Percentiles rank a stretch among this genome's conserved stretches.
These are phyloP conservation scores for Fusarium scirpi DNA, from an alignment of 2,329 filamentous ascomycete species.

Conservation along the genomic window DNA sequence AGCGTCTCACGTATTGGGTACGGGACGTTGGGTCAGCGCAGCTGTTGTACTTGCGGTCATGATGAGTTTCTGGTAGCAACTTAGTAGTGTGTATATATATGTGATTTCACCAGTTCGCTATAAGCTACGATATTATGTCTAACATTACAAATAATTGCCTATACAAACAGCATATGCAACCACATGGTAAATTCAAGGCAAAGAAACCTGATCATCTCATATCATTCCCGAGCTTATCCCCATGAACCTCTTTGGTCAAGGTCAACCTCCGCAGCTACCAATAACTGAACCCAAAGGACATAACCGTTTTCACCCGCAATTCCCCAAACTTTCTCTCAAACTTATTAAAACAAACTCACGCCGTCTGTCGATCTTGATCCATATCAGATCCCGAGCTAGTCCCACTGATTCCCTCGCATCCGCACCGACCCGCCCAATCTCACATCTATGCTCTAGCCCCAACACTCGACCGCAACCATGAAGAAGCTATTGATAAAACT, in stretches of 20 bases:
- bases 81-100: not conserved
- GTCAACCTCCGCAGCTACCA: not conserved
- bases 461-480: not conserved
- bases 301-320: slow-evolving; percentile 12
- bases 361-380: slow-evolving; percentile 9
- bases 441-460: slow-evolving; percentile 5
- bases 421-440: slow-evolving; percentile 17
- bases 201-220: not conserved
- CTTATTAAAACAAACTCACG: slow-evolving; percentile 10
- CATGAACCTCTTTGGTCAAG: not conserved
- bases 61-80: not conserved
- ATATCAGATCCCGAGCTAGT: slow-evolving; percentile 9
- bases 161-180: not conserved
- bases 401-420: slow-evolving; percentile 14
- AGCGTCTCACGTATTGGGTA: slow-evolving; percentile 20
- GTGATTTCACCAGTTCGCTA: not conserved
- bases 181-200: not conserved
- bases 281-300: not conserved
- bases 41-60: slow-evolving; percentile 3
- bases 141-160: not conserved
- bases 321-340: not conserved
- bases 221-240: not conserved
- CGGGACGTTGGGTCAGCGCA: not conserved
- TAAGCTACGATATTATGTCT: no score
- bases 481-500: slow-evolving; percentile 9